Evolutionary conservation across 2,329 filamentous ascomycete genomes (phyloP).

Genomic region (Arthrobotrys conoides): DNA sequence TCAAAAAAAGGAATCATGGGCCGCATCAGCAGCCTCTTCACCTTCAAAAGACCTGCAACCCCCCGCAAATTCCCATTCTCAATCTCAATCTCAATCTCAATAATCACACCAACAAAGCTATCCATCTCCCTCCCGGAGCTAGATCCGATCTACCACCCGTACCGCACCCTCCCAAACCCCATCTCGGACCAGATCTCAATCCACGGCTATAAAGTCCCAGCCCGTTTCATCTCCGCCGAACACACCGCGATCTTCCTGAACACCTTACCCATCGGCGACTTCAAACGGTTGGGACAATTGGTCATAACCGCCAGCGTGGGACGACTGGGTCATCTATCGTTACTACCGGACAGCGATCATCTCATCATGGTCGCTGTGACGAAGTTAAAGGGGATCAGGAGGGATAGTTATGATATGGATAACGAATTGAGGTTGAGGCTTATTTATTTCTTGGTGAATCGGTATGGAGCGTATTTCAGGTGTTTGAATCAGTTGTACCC

Average conservation of each 20-base stretch:
- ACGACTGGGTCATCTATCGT: conserved; percentile 25
- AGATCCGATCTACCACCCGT: conserved; percentile 17
- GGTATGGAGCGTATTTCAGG: conserved; percentile 45
- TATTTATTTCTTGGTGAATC: conserved; percentile 33
- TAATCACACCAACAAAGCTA: not conserved
- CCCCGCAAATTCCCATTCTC: no score
- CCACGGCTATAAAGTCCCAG: conserved; percentile 45
- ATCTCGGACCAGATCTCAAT: not conserved
- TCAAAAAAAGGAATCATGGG: conserved; percentile 20
- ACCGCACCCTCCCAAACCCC: conserved; percentile 16
- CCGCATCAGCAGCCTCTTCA: conserved; percentile 6
- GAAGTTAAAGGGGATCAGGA: conserved; percentile 2
- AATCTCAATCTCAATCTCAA: not conserved
- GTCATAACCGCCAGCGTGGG: conserved; percentile 37
- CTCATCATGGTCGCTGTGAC: conserved; percentile 41
- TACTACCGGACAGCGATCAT: conserved; percentile 41
- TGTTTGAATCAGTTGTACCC: conserved; percentile 39
- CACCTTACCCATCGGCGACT: conserved; percentile 44
- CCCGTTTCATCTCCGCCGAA: conserved; percentile 25
- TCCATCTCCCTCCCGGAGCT: conserved; percentile 32
- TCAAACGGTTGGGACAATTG: conserved; percentile 35
- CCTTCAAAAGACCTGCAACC: conserved; percentile 16
- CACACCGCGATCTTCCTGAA: conserved; percentile 38
- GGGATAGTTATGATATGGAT: conserved; percentile 31
- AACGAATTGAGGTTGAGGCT: conserved; percentile 39